phyloP scores from a whole-genome alignment of 441 rosid genomes.

The Brassica balearica region DNA sequence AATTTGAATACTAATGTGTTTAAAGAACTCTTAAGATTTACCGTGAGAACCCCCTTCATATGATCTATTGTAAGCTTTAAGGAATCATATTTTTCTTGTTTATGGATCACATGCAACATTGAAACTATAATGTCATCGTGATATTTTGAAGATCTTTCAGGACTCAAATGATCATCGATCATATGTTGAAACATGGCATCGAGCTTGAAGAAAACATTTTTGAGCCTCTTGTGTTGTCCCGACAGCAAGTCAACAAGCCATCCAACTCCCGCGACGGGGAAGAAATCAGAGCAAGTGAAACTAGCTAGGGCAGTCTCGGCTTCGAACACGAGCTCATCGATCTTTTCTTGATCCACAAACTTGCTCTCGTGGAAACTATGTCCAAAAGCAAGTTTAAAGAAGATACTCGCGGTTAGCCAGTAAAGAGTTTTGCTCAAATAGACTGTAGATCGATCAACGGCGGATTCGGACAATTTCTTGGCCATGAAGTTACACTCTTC shows the following conservation, averaged over 20 bases:
- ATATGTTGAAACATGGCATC: neutral
- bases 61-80: neutral
- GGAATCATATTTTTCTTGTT: neutral
- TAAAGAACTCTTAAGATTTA: neutral
- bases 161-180: constrained; percentile 2
- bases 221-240: neutral
- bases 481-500: neutral
- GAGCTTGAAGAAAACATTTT: neutral
- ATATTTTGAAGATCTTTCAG: neutral
- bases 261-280: neutral
- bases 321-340: neutral
- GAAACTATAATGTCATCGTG: neutral
- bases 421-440: neutral
- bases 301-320: constrained; percentile 6
- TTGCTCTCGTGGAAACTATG: neutral
- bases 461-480: neutral
- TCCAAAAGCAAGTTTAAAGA: neutral
- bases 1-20: neutral
- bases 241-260: neutral
- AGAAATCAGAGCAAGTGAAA: neutral
- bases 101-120: neutral
- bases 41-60: neutral
- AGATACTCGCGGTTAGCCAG: constrained; percentile 2
- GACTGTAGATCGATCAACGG: neutral
- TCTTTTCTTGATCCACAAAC: neutral